These are phyloP conservation scores for Colletotrichum incanum DNA, from an alignment of 2,329 filamentous ascomycete genomes.

Conservation along the genomic window DNA sequence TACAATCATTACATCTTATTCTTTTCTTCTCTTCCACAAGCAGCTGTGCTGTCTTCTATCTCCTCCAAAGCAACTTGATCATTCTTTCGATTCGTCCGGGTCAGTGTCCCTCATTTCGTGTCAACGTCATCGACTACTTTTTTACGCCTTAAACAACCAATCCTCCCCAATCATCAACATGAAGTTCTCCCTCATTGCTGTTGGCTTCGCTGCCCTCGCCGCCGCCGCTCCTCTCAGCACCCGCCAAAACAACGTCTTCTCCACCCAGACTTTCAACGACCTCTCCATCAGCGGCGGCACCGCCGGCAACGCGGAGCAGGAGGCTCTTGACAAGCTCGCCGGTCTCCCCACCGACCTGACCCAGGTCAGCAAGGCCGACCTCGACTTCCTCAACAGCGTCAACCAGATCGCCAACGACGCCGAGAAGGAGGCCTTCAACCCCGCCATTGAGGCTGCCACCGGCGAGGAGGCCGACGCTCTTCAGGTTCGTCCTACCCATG, in stretches of 20 bases:
- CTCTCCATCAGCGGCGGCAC: slow-evolving; percentile 64
- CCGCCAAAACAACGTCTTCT: slow-evolving; percentile 51
- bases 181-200: slow-evolving; percentile 54
- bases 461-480: slow-evolving; percentile 65
- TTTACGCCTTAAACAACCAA: slow-evolving; percentile 1
- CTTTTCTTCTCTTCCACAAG: slow-evolving; percentile 35
- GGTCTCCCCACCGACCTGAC: slow-evolving; percentile 58
- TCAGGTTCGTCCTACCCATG: slow-evolving; percentile 51
- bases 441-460: slow-evolving; percentile 64
- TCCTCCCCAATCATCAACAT: slow-evolving; percentile 45
- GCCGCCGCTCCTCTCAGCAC: slow-evolving; percentile 50
- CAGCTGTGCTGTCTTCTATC: slow-evolving; percentile 43
- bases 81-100: slow-evolving; percentile 37
- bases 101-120: slow-evolving; percentile 40
- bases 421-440: slow-evolving; percentile 68
- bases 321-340: slow-evolving; percentile 59
- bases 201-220: slow-evolving; percentile 49
- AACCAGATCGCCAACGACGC: slow-evolving; percentile 69
- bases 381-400: slow-evolving; percentile 65
- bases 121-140: slow-evolving; percentile 12
- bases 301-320: slow-evolving; percentile 61
- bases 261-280: slow-evolving; percentile 57
- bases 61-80: slow-evolving; percentile 41
- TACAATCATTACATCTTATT: slow-evolving; percentile 38
- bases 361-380: slow-evolving; percentile 62